phyloP scores from a whole-genome alignment of 768 basidiomycete genomes.

The Suillus paluster region DNA sequence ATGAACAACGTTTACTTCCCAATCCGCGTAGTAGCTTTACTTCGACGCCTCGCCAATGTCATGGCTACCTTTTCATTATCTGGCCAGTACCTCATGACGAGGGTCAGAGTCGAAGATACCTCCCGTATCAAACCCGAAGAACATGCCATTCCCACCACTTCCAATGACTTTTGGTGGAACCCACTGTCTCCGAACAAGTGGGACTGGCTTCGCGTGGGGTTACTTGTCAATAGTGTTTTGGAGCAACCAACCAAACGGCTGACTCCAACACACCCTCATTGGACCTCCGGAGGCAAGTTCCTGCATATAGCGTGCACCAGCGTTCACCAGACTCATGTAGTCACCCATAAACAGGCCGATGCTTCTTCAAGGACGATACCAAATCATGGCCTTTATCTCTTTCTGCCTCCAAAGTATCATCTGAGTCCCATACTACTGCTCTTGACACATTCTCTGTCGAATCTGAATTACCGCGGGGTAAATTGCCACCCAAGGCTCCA shows the following conservation, averaged over 20 bases:
- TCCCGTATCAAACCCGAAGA: neutral
- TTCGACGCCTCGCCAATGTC: conserved; percentile 69
- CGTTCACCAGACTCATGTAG: neutral
- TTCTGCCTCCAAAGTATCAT: neutral
- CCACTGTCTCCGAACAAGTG: neutral
- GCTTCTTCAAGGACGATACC: neutral
- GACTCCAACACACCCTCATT: neutral
- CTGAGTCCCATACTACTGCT: neutral
- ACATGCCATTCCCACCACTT: neutral
- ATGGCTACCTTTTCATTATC: conserved; percentile 74
- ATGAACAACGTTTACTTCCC: conserved; percentile 59
- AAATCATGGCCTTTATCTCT: neutral
- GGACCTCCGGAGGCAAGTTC: neutral
- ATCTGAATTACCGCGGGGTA: neutral
- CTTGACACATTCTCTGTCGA: neutral
- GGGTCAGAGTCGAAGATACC: conserved; percentile 13
- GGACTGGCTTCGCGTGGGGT: conserved; percentile 8
- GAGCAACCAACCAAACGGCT: neutral
- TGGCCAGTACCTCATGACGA: conserved; percentile 57
- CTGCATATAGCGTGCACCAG: neutral
- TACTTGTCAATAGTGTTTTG: neutral
- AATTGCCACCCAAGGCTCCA: conserved; percentile 4
- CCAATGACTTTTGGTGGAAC: conserved; percentile 6
- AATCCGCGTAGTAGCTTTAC: conserved; percentile 58
- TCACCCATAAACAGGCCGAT: neutral